These are phyloP conservation scores for Pilatotrama ljubarskyi DNA, from an alignment of 768 basidiomycete species.

Conservation along the genomic window DNA sequence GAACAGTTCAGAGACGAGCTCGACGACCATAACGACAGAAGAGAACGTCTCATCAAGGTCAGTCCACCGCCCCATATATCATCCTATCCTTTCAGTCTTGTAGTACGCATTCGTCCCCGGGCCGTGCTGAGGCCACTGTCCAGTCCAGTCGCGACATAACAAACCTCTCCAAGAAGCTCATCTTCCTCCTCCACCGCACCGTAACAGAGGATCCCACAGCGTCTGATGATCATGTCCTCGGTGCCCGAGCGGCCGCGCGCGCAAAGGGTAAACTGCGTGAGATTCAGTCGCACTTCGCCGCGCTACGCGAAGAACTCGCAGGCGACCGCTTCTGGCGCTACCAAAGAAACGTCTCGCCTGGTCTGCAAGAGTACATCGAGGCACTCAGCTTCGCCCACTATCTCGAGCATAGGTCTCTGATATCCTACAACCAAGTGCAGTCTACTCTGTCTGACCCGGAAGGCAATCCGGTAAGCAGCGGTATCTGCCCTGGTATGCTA, in stretches of 20 bases:
- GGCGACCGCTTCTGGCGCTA: slow-evolving; percentile 79
- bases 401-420: slow-evolving; percentile 65
- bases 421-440: slow-evolving; percentile 71
- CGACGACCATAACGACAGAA: slow-evolving; percentile 82
- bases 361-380: slow-evolving; percentile 96
- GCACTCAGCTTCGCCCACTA: slow-evolving; percentile 88
- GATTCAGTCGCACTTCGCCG: slow-evolving; percentile 63
- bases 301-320: slow-evolving; percentile 59
- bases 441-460: slow-evolving; percentile 57
- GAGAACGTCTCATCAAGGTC: slow-evolving; percentile 92
- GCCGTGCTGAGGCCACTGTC: background rate
- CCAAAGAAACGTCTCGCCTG: slow-evolving; percentile 70
- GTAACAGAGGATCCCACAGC: slow-evolving; percentile 42
- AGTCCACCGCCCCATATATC: background rate
- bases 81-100: background rate
- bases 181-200: slow-evolving; percentile 88
- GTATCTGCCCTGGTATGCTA: background rate
- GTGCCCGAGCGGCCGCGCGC: slow-evolving; percentile 47
- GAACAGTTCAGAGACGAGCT: slow-evolving; percentile 66
- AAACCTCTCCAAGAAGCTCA: slow-evolving; percentile 87
- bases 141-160: slow-evolving; percentile 87
- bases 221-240: slow-evolving; percentile 34
- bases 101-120: background rate
- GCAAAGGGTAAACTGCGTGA: slow-evolving; percentile 65
- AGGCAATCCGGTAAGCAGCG: slow-evolving; percentile 58